A percentile compares a stretch with the other conserved stretches of the same genome.
Evolutionary conservation across 306 rosid genomes (phyloP).

Genomic region (Corylus americana): DNA sequence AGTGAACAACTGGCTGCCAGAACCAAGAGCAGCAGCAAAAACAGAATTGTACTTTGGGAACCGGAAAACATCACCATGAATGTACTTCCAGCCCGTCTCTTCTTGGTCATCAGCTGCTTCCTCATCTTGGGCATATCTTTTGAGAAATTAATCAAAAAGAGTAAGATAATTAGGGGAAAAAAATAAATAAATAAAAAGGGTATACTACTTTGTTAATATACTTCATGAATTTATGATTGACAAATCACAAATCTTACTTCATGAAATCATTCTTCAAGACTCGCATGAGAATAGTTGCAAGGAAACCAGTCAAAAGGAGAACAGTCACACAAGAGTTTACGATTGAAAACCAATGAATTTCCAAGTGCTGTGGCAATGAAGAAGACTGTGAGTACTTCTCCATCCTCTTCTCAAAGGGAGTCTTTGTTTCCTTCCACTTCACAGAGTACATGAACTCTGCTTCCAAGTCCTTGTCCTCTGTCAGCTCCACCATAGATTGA

Average conservation of each 20-base stretch:
- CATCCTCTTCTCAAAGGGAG: conserved; percentile 90
- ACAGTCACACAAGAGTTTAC: conserved; percentile 97
- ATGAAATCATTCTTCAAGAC: conserved; percentile 96
- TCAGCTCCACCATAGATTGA: conserved; percentile 79
- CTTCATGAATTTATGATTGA: not conserved
- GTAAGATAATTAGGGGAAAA: conserved; percentile 4
- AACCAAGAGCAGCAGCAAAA: conserved; percentile 93
- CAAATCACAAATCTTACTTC: conserved; percentile 61
- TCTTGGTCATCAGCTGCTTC: conserved; percentile 99
- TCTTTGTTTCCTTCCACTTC: conserved; percentile 81
- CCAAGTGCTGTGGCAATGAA: conserved; percentile 91
- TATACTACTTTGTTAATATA: not conserved
- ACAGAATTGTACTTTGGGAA: conserved; percentile 82
- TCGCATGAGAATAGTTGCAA: conserved; percentile 97
- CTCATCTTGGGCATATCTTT: conserved; percentile 95
- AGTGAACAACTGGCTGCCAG: conserved; percentile 89
- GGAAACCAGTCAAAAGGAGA: conserved; percentile 94
- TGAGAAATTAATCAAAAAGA: not conserved
- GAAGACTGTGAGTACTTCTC: conserved; percentile 96
- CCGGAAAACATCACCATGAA: conserved; percentile 95
- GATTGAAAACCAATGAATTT: conserved; percentile 98
- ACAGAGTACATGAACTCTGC: conserved; percentile 82
- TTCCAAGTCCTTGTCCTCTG: conserved; percentile 83
- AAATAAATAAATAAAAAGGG: not conserved
- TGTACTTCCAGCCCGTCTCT: conserved; percentile 98